Conservation (phyloP, 306 rosid species). For the Comarum palustre region DNA sequence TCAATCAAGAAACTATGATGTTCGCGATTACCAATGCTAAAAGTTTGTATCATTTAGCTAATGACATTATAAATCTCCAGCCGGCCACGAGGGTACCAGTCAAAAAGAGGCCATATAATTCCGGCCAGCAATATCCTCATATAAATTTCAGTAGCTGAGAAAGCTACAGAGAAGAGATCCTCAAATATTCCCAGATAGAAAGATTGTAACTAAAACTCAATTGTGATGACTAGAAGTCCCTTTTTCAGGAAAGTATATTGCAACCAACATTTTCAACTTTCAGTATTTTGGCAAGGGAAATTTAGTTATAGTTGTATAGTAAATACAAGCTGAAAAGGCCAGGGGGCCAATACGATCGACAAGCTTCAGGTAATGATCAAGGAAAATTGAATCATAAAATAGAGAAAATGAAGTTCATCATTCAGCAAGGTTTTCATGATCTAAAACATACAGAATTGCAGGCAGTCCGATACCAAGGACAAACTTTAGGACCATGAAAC, state of each 20-base stretch:
- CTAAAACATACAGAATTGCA: neutral
- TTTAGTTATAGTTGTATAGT: neutral
- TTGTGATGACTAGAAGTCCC: no score
- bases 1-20: neutral
- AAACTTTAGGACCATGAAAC: constrained; percentile 6
- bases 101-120: neutral
- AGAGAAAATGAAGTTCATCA: neutral
- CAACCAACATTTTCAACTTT: neutral
- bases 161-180: no score
- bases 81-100: no score
- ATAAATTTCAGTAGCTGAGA: neutral
- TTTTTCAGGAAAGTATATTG: neutral
- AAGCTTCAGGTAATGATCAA: neutral
- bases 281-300: no score
- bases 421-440: neutral
- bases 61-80: neutral
- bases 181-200: no score
- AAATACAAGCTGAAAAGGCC: neutral
- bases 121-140: neutral
- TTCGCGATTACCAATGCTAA: neutral
- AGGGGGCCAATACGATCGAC: neutral
- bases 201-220: no score
- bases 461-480: neutral
- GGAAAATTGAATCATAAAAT: neutral
- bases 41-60: neutral